Conservation (phyloP, 1,284 basidiomycete species). For the Porogramme epimiltina region DNA sequence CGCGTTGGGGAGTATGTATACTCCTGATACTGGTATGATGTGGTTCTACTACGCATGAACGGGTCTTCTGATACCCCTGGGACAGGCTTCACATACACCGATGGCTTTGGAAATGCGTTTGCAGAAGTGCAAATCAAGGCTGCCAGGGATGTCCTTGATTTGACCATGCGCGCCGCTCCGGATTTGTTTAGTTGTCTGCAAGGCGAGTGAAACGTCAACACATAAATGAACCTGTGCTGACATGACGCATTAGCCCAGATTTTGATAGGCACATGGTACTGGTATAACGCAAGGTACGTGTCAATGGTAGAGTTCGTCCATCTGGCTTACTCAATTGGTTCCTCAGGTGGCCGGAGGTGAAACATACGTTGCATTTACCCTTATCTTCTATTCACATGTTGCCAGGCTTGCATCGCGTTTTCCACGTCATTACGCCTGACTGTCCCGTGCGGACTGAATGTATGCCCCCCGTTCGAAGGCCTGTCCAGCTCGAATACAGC, state of each 20-base stretch:
- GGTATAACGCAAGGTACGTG: conserved; percentile 62
- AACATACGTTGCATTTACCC: conserved; percentile 3
- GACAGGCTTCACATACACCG: background rate
- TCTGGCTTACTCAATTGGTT: too few species aligned
- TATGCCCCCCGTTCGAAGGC: conserved; percentile 62
- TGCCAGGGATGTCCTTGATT: conserved; percentile 53
- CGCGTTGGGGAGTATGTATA: conserved; percentile 71
- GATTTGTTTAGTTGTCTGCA: conserved; percentile 63
- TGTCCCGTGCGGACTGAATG: conserved; percentile 68
- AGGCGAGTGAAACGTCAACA: conserved; percentile 39
- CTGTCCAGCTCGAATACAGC: conserved; percentile 53
- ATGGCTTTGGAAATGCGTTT: conserved; percentile 46
- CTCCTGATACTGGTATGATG: conserved; percentile 54
- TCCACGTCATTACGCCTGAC: conserved; percentile 59
- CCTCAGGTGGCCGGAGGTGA: conserved; percentile 71
- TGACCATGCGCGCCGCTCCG: conserved; percentile 50
- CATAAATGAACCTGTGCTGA: background rate
- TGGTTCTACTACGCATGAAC: too few species aligned
- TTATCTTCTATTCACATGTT: background rate
- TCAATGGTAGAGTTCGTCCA: background rate
- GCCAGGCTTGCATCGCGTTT: conserved; percentile 61
- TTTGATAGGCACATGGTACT: conserved; percentile 71
- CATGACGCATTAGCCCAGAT: conserved; percentile 48
- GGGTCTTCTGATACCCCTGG: background rate
- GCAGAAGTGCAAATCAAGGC: conserved; percentile 65